These are phyloP conservation scores for Rhizopogon vulgaris DNA, from an alignment of 768 basidiomycete genomes.

Conservation along the genomic window DNA sequence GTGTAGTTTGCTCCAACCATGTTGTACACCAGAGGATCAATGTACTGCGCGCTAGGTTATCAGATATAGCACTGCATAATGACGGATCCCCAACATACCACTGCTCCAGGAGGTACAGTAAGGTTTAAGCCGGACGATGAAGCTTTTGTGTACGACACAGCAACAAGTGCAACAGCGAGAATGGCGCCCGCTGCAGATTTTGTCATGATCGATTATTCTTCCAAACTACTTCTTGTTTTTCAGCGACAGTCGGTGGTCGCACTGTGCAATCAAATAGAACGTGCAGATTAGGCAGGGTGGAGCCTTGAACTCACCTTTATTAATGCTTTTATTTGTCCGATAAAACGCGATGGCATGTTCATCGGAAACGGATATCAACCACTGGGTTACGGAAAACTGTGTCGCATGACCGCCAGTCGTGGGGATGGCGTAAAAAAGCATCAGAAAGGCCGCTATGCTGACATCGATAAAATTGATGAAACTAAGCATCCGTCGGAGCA, in stretches of 20 bases:
- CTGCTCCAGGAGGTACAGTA: conserved; percentile 13
- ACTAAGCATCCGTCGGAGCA: neutral
- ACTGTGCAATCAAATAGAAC: neutral
- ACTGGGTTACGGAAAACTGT: neutral
- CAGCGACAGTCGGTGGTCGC: neutral
- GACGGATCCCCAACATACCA: conserved; percentile 7
- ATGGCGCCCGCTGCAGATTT: neutral
- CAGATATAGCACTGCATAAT: neutral
- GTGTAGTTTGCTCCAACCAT: conserved; percentile 42
- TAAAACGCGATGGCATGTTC: neutral
- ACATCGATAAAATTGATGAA: neutral
- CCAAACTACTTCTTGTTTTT: neutral
- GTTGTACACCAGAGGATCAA: conserved; percentile 45
- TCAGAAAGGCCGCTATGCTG: too few relatives aligned
- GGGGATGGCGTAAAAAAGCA: neutral
- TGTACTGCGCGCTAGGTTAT: conserved; percentile 28
- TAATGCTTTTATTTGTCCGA: conserved; percentile 3
- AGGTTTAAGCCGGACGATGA: neutral
- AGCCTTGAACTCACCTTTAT: neutral
- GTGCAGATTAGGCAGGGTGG: neutral
- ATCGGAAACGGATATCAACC: neutral
- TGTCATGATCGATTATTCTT: neutral
- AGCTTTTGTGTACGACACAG: neutral
- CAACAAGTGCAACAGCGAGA: conserved; percentile 1
- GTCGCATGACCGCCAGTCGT: conserved; percentile 7